Conservation (phyloP, 2,329 filamentous ascomycete species). For the Lithohypha guttulata region DNA sequence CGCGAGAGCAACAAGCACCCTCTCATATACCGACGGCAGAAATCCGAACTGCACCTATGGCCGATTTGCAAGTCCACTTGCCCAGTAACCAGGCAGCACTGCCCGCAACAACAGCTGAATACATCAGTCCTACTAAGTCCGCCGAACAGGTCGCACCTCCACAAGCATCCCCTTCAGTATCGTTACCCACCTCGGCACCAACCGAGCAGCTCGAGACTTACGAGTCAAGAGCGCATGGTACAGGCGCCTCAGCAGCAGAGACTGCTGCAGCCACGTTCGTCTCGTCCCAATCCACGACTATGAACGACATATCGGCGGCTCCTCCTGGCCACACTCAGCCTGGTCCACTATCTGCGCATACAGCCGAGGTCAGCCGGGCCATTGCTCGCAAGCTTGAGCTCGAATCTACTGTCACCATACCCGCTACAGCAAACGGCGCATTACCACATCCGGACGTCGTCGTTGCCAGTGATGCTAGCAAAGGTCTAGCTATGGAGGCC, state of each 20-base stretch:
- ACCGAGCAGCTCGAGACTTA: background rate
- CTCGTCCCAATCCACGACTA: background rate
- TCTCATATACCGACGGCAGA: slow-evolving; percentile 1
- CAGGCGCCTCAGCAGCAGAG: background rate
- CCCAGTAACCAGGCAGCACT: slow-evolving; percentile 8
- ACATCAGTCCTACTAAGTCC: slow-evolving; percentile 1
- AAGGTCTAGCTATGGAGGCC: slow-evolving; percentile 17
- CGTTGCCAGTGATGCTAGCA: slow-evolving; percentile 15
- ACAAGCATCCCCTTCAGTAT: too few species aligned
- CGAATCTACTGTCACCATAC: slow-evolving; percentile 16
- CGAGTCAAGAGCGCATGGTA: background rate
- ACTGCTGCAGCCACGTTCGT: slow-evolving; percentile 1
- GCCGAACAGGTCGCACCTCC: slow-evolving; percentile 4
- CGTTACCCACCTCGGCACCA: slow-evolving; percentile 1
- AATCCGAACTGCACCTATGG: slow-evolving; percentile 2
- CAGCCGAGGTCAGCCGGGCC: slow-evolving; percentile 12
- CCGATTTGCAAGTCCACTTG: slow-evolving; percentile 7
- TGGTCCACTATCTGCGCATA: slow-evolving; percentile 14
- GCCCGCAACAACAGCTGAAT: slow-evolving; percentile 11
- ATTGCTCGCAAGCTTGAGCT: slow-evolving; percentile 11
- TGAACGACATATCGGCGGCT: slow-evolving; percentile 5
- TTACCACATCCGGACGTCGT: slow-evolving; percentile 15
- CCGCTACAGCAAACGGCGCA: slow-evolving; percentile 14
- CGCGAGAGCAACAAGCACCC: background rate
- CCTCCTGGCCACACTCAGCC: slow-evolving; percentile 15